phyloP scores from a whole-genome alignment of 2,329 filamentous ascomycete species.

The Lasiodiplodia hormozganensis region DNA sequence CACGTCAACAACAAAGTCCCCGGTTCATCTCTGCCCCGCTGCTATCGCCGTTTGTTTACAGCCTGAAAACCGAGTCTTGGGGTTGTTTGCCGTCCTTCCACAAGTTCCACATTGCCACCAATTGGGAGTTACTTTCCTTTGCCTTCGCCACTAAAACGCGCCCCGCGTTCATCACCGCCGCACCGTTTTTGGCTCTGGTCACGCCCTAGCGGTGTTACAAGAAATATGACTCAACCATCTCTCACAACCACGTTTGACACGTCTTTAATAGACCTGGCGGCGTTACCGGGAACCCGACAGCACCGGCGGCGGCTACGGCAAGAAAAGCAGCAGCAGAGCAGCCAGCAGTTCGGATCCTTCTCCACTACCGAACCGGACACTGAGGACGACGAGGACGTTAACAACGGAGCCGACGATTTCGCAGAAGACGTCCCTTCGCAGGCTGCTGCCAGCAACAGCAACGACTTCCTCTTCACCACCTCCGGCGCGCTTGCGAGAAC shows the following conservation, averaged over 20 bases:
- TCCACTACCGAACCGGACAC: conserved; percentile 46
- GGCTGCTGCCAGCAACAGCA: background rate
- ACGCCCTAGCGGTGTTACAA: background rate
- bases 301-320: background rate
- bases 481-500: background rate
- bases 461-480: background rate
- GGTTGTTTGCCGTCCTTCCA: background rate
- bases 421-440: conserved; percentile 24
- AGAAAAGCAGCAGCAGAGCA: background rate
- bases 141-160: background rate
- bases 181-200: background rate
- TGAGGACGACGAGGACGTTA: conserved; percentile 33
- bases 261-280: conserved; percentile 41
- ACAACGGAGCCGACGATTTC: conserved; percentile 21
- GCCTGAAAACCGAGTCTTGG: background rate
- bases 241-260: conserved; percentile 49
- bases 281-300: background rate
- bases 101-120: background rate
- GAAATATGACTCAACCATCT: conserved; percentile 45
- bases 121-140: background rate
- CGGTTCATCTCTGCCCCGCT: background rate
- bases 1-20: background rate
- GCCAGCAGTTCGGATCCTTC: conserved; percentile 37
- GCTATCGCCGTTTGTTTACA: background rate
- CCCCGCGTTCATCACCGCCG: background rate